Evolutionary conservation across 208 protist species (phyloP).

Genomic region (Trypanosoma avium): DNA sequence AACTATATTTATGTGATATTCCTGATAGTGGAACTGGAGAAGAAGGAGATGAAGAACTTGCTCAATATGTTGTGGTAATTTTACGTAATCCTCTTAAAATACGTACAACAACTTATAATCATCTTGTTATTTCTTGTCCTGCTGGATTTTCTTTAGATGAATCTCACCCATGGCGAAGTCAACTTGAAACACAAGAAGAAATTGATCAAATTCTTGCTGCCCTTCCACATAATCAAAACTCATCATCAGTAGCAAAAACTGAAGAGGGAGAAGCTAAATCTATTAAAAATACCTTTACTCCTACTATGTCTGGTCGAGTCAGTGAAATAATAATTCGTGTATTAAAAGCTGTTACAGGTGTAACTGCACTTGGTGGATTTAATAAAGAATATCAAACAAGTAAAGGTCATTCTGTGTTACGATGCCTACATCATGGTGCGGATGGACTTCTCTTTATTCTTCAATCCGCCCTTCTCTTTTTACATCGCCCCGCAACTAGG

Average conservation of each 20-base stretch:
- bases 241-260: conserved; percentile 14
- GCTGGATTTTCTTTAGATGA: conserved; percentile 56
- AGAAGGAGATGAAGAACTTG: conserved; percentile 20
- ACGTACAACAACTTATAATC: conserved; percentile 71
- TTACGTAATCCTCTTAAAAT: conserved; percentile 72
- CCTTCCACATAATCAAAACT: conserved; percentile 25
- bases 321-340: conserved; percentile 82
- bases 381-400: conserved; percentile 84
- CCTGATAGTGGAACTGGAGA: conserved; percentile 24
- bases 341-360: conserved; percentile 76
- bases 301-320: conserved; percentile 75
- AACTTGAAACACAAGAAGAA: conserved; percentile 75
- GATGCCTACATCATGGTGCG: conserved; percentile 63
- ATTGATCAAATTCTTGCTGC: conserved; percentile 47
- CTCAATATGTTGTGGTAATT: conserved; percentile 83
- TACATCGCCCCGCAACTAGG: conserved; percentile 76
- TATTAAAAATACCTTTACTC: conserved; percentile 42
- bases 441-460: conserved; percentile 83
- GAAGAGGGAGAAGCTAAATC: conserved; percentile 34
- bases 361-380: conserved; percentile 65
- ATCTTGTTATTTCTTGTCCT: conserved; percentile 83
- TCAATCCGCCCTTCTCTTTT: conserved; percentile 70
- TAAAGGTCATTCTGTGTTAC: conserved; percentile 58
- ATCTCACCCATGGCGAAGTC: conserved; percentile 71
- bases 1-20: conserved; percentile 83